Conservation (phyloP, 1,284 basidiomycete genomes). For the Ceratobasidium sp. region DNA sequence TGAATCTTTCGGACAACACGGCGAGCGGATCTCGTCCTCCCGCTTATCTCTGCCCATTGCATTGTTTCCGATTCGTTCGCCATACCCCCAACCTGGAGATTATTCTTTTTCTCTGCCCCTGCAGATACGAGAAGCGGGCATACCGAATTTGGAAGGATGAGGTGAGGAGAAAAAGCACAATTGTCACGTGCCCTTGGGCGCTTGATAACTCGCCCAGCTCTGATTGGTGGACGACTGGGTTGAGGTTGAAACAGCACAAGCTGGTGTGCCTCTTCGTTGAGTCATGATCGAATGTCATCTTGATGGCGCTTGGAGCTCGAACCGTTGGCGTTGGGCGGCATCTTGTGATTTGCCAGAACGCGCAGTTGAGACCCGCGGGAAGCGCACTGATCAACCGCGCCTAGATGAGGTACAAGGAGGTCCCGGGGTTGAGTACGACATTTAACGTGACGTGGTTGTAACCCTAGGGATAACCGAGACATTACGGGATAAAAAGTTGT, state of each 20-base stretch:
- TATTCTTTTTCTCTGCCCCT: background rate
- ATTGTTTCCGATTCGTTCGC: background rate
- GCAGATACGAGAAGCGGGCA: conserved; percentile 38
- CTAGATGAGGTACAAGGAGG: no score
- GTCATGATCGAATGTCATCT: background rate
- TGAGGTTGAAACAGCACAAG: background rate
- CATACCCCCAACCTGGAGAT: background rate
- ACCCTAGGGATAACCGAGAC: no score
- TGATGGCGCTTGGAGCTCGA: background rate
- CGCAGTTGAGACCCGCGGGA: background rate
- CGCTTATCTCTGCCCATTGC: conserved; percentile 28
- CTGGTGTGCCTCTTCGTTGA: background rate
- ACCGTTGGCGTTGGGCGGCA: no score
- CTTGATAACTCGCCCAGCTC: background rate
- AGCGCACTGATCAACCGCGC: no score
- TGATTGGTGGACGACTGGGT: conserved; percentile 12
- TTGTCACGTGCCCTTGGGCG: conserved; percentile 1
- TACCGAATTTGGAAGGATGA: background rate
- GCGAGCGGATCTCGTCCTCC: conserved; percentile 25
- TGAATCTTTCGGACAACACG: background rate
- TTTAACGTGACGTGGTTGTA: no score
- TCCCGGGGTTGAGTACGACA: no score
- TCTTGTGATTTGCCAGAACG: background rate
- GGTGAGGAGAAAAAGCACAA: background rate
- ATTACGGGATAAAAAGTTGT: no score